Base-by-base conservation (phyloP, 2,329 filamentous ascomycete genomes). In the Epichloe sp. region DNA sequence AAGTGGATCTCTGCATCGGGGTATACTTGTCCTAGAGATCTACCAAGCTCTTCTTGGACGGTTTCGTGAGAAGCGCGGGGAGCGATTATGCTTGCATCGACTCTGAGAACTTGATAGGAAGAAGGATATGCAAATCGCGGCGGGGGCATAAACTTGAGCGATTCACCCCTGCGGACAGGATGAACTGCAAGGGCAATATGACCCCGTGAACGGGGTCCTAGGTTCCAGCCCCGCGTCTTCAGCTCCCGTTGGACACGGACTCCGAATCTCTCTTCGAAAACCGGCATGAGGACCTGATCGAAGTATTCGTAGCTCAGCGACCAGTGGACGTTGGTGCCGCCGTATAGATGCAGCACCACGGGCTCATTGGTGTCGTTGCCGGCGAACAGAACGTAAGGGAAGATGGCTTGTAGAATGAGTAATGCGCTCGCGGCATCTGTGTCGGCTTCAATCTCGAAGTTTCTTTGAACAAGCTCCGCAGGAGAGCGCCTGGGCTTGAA, bases 301-400 rank as follows among this genome's bases (percentile, higher is more conserved):
- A 82, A 64, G 58, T 83, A 84, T 58, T 84, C 79, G 53, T 71
- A 81, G n/a, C 73, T 78, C 1, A 72, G 68, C 0, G 78, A 79
- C 58, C 72, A 79, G 10, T 69, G 66, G 2, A 78, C 74, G 55
- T 83, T 82, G 1, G 79, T 82, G 15, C 80, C 79, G 5, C 79
- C 79, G 2, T 71, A 68, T 6, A 83, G 72, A 17, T 71, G 68
- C 5, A 82, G 56, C 34, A 69, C 68, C 21, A 81, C 65, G 2
- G 72, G 69, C 26, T 72, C 66, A 6, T 58, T 62, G n/a, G 54
- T 60, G 6, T 67, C 65, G 53, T 70, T 69, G n/a, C 70, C 67
- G 0, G 77, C 72, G 52, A 79, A 80, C 5, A 83, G 59, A 1
- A 82, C 64, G 53, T 77, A 81, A 0, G 79, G 80, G 5, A 83